Base-by-base conservation (phyloP, 371 early-diverging fungal species). In the Amoeboaphelidium occidentale region DNA sequence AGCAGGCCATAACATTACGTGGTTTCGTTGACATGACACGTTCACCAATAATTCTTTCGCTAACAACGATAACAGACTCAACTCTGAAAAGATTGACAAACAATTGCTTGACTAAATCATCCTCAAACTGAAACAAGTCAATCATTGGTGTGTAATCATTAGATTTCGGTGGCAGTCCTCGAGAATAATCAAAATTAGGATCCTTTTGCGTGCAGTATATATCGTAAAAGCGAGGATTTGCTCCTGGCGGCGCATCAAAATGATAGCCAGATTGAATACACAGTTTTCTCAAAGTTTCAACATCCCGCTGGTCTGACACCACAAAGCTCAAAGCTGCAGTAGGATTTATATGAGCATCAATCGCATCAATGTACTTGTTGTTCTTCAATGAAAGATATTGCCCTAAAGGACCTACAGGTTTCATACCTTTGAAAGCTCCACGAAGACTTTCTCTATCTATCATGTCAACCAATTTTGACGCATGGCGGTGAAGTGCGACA, bases 1-100 rank as follows among this genome's bases (percentile, higher is more conserved):
- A 74, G 46, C 87, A 82, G 0, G 59, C 54, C 0, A 49, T 59
- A 17, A 89, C 76, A 47, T 90, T 88, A 4, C 48, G 58, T 1
- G 89, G 90, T 63, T 62, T 55, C 2, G 42, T 26, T 13, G 46
- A 49, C 27, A 82, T 84, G n/a, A 89, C 49, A 0, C 57, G 47
- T 56, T 90, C 83, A 12, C 81, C 94, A 26, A 73, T 68, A 0
- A 57, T 54, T 46, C 86, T 78, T 25, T 71, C 65, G 14, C 71
- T 64, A 41, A 86, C 73, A 39, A 93, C 59, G n/a, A 85, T 65
- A 2, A 66, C 72, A 23, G 73, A 67, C 58, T 93, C 90, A 52
- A 88, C 82, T 26, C 64, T 58, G 54, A 64, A 65, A 32, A 70
- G 58, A 42, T 79, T 71, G 53, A 91, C 77, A 52, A 93, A 58